phyloP scores from a whole-genome alignment of 2,329 filamentous ascomycete genomes.

The Fusarium piperis region DNA sequence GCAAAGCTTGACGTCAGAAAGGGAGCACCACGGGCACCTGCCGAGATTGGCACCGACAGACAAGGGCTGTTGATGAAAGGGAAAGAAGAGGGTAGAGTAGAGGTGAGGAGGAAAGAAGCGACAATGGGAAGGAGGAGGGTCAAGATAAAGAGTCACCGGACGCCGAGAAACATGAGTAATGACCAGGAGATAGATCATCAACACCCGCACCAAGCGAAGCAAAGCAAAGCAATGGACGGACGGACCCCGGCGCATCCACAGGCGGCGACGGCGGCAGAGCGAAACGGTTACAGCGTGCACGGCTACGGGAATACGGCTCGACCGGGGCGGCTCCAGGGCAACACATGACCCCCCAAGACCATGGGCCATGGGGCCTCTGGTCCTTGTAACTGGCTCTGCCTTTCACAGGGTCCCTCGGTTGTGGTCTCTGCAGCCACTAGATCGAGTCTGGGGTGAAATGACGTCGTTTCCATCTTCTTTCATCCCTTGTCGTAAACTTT shows the following conservation, averaged over 20 bases:
- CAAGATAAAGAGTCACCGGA: neutral
- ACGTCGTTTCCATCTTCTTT: neutral
- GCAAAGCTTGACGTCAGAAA: neutral
- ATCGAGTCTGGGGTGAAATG: neutral
- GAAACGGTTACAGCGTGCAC: neutral
- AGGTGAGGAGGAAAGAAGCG: neutral
- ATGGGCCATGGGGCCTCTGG: neutral
- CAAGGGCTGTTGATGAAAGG: neutral
- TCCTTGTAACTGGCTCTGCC: neutral
- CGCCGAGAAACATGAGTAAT: neutral
- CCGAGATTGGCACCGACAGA: neutral
- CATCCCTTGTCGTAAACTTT: neutral
- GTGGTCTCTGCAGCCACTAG: neutral
- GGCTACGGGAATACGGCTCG: neutral
- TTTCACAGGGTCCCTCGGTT: neutral
- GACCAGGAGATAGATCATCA: neutral
- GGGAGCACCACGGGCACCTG: neutral
- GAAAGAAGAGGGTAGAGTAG: neutral
- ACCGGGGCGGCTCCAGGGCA: neutral
- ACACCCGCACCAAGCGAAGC: neutral
- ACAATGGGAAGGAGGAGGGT: neutral
- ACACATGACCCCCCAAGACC: neutral
- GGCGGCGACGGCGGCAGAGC: neutral
- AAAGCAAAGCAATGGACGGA: neutral
- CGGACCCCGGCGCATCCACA: neutral